phyloP scores from a whole-genome alignment of 345 rosid genomes.

The Passiflora organensis region DNA sequence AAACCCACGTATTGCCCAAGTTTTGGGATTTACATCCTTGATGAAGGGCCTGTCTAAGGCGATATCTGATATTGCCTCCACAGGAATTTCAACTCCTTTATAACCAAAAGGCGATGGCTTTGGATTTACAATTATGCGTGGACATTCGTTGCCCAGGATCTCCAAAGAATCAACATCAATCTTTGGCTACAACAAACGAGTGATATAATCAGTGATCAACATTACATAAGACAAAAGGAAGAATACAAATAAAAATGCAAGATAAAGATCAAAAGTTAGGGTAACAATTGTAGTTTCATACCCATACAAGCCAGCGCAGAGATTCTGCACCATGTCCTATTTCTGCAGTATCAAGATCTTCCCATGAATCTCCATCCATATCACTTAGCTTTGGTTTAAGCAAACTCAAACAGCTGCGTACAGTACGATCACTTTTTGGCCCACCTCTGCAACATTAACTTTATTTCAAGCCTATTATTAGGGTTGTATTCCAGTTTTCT shows the following conservation, averaged over 20 bases:
- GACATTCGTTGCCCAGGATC: conserved; percentile 55
- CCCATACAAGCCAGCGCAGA: conserved; percentile 90
- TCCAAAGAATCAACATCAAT: conserved; percentile 60
- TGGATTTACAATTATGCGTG: conserved; percentile 74
- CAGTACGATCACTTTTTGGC: conserved; percentile 63
- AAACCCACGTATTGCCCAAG: conserved; percentile 43
- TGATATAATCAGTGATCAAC: background rate
- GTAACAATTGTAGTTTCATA: conserved; percentile 24
- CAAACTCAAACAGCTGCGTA: conserved; percentile 54
- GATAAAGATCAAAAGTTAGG: background rate
- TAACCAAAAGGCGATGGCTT: conserved; percentile 56
- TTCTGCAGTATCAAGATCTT: conserved; percentile 69
- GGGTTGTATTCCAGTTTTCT: conserved; percentile 40
- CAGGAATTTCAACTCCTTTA: conserved; percentile 49
- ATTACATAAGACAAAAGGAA: background rate
- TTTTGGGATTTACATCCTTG: conserved; percentile 54
- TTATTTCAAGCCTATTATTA: conserved; percentile 56
- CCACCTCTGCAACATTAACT: conserved; percentile 87
- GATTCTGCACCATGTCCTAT: conserved; percentile 74
- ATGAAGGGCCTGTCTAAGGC: conserved; percentile 54
- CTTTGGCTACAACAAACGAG: conserved; percentile 47
- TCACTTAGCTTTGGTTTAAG: conserved; percentile 69
- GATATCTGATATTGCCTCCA: conserved; percentile 50
- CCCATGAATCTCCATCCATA: conserved; percentile 83
- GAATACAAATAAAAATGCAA: background rate